Conservation (phyloP, 352 stramenopile genomes). For the Phytophthora nicotianae region DNA sequence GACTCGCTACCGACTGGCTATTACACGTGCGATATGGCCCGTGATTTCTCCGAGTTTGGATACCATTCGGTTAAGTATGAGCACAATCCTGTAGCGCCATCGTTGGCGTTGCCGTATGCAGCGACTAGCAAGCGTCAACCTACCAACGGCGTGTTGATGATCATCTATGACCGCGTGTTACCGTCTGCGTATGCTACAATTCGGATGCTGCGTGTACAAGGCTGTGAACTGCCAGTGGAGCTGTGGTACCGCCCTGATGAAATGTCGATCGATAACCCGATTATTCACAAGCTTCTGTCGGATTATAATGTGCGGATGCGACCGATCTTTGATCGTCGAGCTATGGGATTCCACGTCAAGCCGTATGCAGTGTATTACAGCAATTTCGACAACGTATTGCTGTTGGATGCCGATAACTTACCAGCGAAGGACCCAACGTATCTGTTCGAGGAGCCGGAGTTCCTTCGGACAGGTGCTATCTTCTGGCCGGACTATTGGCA, state of each 20-base stretch:
- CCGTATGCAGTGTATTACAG: conserved; percentile 88
- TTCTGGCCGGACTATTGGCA: conserved; percentile 91
- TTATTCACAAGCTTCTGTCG: conserved; percentile 70
- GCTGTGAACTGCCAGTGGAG: conserved; percentile 80
- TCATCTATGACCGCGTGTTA: conserved; percentile 85
- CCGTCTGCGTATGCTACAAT: conserved; percentile 82
- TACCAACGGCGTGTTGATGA: conserved; percentile 82
- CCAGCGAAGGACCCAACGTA: conserved; percentile 83
- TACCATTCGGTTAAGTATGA: conserved; percentile 74
- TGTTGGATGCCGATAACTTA: conserved; percentile 86
- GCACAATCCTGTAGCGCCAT: conserved; percentile 69
- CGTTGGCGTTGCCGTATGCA: conserved; percentile 60
- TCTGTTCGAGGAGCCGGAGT: conserved; percentile 82
- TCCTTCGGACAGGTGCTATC: conserved; percentile 72
- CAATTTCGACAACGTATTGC: conserved; percentile 83
- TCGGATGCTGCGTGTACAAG: conserved; percentile 74
- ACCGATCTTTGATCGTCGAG: conserved; percentile 77
- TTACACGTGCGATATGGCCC: conserved; percentile 84
- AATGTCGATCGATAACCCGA: conserved; percentile 84
- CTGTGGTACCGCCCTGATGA: conserved; percentile 88
- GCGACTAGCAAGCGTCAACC: conserved; percentile 52
- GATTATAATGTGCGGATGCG: conserved; percentile 81
- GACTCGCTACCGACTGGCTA: conserved; percentile 71
- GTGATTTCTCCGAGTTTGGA: conserved; percentile 84
- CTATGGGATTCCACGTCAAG: conserved; percentile 84